Percentiles rank a stretch among this genome's conserved stretches.
These are phyloP conservation scores for Sporobolomyces phaffii DNA, from an alignment of 768 basidiomycete genomes.

Conservation along the genomic window DNA sequence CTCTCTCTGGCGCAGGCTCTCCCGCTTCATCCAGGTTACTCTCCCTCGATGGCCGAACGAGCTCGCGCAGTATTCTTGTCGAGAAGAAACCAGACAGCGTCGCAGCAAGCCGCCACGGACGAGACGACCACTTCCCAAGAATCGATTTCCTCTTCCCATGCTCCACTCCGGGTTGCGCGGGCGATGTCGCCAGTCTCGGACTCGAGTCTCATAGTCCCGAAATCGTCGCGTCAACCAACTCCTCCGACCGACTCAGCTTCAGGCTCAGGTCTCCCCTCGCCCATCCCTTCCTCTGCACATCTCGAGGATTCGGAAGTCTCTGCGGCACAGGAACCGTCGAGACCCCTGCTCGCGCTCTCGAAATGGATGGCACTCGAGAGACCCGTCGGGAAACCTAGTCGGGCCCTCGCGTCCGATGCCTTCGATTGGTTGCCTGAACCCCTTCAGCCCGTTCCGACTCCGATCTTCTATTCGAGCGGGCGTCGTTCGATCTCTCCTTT, in stretches of 20 bases:
- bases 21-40: constrained; percentile 2
- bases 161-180: no score
- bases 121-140: no score
- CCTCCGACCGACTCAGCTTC: background rate
- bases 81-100: background rate
- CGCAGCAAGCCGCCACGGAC: no score
- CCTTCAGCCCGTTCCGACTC: background rate
- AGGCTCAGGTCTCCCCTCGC: background rate
- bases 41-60: background rate
- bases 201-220: no score
- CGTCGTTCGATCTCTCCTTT: background rate
- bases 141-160: no score
- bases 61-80: background rate
- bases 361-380: background rate
- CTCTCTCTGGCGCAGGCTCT: background rate
- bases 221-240: no score
- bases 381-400: background rate
- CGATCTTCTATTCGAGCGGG: background rate
- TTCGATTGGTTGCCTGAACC: constrained; percentile 4
- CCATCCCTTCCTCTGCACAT: no score
- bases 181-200: no score
- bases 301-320: no score
- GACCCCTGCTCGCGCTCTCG: background rate
- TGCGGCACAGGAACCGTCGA: no score
- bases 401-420: background rate